Evolutionary conservation across 2,329 filamentous ascomycete species (phyloP).

Genomic region (Decorospora gaudefroyi): DNA sequence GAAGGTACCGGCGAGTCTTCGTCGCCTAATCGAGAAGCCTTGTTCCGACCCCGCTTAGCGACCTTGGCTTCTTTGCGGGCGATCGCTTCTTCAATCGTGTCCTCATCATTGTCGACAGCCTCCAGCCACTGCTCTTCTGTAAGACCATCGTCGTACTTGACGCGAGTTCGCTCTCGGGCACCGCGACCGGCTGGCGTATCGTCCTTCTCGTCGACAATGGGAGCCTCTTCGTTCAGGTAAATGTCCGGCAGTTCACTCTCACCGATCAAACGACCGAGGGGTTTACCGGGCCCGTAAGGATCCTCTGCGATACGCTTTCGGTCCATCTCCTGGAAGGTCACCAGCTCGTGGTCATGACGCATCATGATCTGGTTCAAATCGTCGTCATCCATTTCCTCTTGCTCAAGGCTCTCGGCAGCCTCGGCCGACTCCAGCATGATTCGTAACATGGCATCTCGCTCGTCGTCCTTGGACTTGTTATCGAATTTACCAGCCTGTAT

Average conservation of each 20-base stretch:
- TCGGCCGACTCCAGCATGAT: conserved; percentile 85
- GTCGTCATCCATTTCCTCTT: conserved; percentile 98
- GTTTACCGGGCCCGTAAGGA: conserved; percentile 73
- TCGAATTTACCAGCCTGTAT: conserved; percentile 99
- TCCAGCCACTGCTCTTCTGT: conserved; percentile 99
- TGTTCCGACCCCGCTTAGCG: conserved; percentile 77
- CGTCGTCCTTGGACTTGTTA: conserved; percentile 98
- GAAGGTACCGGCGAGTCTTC: conserved; percentile 77
- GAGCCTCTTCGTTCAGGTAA: conserved; percentile 84
- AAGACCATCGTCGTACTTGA: conserved; percentile 94
- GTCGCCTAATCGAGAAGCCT: conserved; percentile 61
- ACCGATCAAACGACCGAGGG: conserved; percentile 76
- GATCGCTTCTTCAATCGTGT: conserved; percentile 89
- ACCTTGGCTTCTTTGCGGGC: conserved; percentile 85
- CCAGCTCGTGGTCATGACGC: conserved; percentile 78
- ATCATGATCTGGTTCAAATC: conserved; percentile 95
- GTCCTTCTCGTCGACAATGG: conserved; percentile 76
- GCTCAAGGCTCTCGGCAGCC: conserved; percentile 71
- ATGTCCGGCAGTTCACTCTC: conserved; percentile 92
- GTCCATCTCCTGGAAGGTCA: conserved; percentile 80
- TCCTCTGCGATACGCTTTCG: conserved; percentile 69
- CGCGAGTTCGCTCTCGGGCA: conserved; percentile 89
- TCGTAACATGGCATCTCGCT: conserved; percentile 94
- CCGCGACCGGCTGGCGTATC: conserved; percentile 78
- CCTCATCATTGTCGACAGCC: conserved; percentile 95